Evolutionary conservation across 2,329 filamentous ascomycete species (phyloP), one percentile per base, ranked within the genome.

Genomic region (Colletotrichum spinosum): DNA sequence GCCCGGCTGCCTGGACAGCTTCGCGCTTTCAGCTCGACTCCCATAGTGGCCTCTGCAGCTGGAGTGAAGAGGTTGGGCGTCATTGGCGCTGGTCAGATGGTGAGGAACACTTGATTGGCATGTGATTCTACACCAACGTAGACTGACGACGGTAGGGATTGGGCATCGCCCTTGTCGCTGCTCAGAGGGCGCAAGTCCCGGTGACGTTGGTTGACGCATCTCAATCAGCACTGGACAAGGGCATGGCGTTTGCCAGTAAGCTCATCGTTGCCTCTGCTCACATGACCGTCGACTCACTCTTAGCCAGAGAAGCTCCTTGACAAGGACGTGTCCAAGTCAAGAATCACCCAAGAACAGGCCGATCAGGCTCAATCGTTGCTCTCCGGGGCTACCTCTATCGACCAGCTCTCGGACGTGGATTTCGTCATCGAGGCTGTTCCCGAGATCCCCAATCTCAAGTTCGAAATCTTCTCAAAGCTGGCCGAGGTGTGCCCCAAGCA

Each of bases 381-480:
- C 67, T 86, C 80, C 0, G 80, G 92, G 8, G 90, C 88, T 56
- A 93, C 92, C 13, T 88, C 88, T 15, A 86, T 98, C 71, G 91
- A 94, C 50, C 86, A 90, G 63, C 88, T 98, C 25, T 88, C 88
- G 34, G 86, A 89, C n/a, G 92, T 94, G 41, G 96, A 99, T 81
- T 97, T 99, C 77, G 91, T 99, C 61, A 98, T 99, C 74, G 96
- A 99, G 82, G 96, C 96, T 13, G 94, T 99, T 8, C 96, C 96
- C 41, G 94, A 97, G 83, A 95, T 97, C 60, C 90, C 92, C 45
- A 84, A 90, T 55, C 87, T 99, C 69, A 99, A 99, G 80, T 89
- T 90, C 70, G 88, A 90, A 69, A 97, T 99, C 70, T 99, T 99
- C 81, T 82, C 88, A 69, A 86, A 91, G 73, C 86, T 99, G 10